These are phyloP conservation scores for Trypanosoma boissoni DNA, from an alignment of 208 protist genomes.

Conservation along the genomic window DNA sequence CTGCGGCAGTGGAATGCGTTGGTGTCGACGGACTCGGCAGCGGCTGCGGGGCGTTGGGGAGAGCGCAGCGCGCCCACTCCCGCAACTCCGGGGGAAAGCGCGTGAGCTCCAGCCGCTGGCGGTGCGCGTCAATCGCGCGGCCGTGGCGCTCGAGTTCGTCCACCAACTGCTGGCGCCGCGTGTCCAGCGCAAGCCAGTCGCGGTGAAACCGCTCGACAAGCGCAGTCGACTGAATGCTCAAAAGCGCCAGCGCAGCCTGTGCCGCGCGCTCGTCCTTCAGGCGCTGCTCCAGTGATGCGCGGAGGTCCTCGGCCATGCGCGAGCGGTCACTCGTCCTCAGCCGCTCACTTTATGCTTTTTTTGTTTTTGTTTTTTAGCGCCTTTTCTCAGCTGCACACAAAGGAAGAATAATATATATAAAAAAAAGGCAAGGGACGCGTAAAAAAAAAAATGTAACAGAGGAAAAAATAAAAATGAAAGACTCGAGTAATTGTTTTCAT, in stretches of 20 bases:
- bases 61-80: neutral
- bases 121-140: conserved; percentile 11
- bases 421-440: too few relatives aligned
- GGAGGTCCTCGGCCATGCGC: neutral
- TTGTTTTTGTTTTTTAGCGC: too few relatives aligned
- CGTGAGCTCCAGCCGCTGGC: conserved; percentile 4
- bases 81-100: conserved; percentile 20
- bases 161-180: neutral
- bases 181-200: conserved; percentile 17
- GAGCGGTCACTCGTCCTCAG: neutral
- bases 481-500: too few relatives aligned
- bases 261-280: conserved; percentile 18
- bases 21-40: neutral
- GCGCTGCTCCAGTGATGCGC: conserved; percentile 16
- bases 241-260: conserved; percentile 2
- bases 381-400: too few relatives aligned
- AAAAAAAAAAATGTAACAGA: too few relatives aligned
- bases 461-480: too few relatives aligned
- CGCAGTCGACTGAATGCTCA: conserved; percentile 16
- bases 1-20: too few relatives aligned
- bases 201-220: conserved; percentile 20
- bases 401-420: too few relatives aligned
- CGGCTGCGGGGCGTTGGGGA: neutral
- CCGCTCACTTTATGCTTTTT: neutral
- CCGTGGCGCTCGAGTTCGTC: conserved; percentile 13